phyloP scores from a whole-genome alignment of 768 basidiomycete species.

The Clitopilus passeckerianus region DNA sequence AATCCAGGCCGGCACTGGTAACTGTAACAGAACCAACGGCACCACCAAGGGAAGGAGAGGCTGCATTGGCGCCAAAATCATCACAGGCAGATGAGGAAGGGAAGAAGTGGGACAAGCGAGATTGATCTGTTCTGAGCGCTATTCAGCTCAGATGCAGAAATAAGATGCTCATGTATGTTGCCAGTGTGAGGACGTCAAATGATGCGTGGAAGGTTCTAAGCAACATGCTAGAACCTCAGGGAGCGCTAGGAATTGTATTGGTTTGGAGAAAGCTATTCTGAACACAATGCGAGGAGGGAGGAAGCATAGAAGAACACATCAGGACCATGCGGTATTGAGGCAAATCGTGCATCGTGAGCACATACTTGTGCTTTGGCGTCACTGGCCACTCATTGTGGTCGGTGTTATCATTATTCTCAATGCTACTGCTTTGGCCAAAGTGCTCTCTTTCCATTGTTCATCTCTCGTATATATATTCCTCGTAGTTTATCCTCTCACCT shows the following conservation, averaged over 20 bases:
- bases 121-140: conserved; percentile 21
- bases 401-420: no score
- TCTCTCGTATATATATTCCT: no score
- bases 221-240: conserved; percentile 20
- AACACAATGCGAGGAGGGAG: conserved; percentile 19
- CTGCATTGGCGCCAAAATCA: not conserved
- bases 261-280: conserved; percentile 20
- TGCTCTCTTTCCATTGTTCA: no score
- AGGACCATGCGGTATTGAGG: no score
- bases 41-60: no score
- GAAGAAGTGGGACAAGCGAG: conserved; percentile 19
- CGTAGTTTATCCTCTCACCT: no score
- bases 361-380: no score
- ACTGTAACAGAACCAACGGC: not conserved
- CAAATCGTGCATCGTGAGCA: no score
- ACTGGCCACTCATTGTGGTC: no score
- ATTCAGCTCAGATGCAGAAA: conserved; percentile 23
- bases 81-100: conserved; percentile 17
- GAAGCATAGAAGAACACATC: conserved; percentile 27
- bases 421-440: no score
- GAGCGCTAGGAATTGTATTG: conserved; percentile 19
- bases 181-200: conserved; percentile 14
- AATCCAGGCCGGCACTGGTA: not conserved
- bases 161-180: conserved; percentile 21
- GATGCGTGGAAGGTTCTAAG: conserved; percentile 23